Evolutionary conservation across 257 asterid species (phyloP).

Genomic region (Pogostemon cablin): DNA sequence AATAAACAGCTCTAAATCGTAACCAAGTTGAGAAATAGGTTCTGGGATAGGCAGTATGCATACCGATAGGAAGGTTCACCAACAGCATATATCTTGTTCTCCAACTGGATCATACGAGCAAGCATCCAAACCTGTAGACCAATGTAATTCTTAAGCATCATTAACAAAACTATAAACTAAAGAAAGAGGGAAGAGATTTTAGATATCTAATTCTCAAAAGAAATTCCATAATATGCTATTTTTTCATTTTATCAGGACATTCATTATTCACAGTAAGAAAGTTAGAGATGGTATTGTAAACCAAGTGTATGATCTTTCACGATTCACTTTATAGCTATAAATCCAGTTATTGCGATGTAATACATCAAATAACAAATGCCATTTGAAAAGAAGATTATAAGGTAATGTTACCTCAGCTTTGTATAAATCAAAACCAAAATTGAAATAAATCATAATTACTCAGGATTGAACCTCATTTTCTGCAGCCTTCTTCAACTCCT

Average conservation of each 20-base stretch:
- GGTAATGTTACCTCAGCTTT: not conserved
- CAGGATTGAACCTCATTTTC: slow-evolving; percentile 75
- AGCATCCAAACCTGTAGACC: slow-evolving; percentile 82
- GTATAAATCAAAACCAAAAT: not conserved
- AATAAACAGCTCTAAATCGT: slow-evolving; percentile 1
- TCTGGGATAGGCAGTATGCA: slow-evolving; percentile 20
- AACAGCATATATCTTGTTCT: slow-evolving; percentile 87
- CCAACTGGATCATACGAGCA: slow-evolving; percentile 94
- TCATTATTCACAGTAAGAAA: not conserved
- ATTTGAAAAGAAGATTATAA: not conserved
- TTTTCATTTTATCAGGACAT: not conserved
- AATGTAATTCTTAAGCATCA: slow-evolving; percentile 19
- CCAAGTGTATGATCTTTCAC: slow-evolving; percentile 1
- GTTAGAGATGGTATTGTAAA: not conserved
- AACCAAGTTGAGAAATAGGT: slow-evolving; percentile 19
- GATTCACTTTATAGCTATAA: slow-evolving; percentile 20
- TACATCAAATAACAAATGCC: not conserved
- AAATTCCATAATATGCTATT: not conserved
- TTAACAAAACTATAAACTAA: slow-evolving; percentile 18
- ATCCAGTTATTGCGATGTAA: slow-evolving; percentile 6
- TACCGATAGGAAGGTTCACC: slow-evolving; percentile 97
- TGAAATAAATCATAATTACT: slow-evolving; percentile 2
- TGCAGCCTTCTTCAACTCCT: slow-evolving; percentile 74
- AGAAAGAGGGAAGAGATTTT: not conserved
- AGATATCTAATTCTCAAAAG: not conserved